phyloP scores from a whole-genome alignment of 2,329 filamentous ascomycete genomes.

The Whalleya microplaca region DNA sequence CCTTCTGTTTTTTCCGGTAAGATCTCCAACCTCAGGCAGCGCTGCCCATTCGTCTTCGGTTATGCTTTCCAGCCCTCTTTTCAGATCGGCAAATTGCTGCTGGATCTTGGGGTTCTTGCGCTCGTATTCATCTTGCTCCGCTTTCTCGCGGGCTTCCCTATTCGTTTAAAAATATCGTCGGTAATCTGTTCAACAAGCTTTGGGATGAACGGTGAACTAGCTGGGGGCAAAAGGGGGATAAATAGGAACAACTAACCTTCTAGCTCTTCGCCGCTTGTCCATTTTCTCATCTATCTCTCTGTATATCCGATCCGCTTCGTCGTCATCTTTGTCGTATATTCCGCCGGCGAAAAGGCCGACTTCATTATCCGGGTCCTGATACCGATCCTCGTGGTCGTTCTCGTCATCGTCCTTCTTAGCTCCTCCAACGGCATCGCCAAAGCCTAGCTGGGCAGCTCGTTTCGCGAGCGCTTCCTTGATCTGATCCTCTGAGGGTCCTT shows the following conservation, averaged over 20 bases:
- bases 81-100: constrained; percentile 95
- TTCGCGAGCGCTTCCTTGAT: constrained; percentile 98
- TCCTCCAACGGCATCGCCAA: constrained; percentile 58
- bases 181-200: constrained; percentile 74
- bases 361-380: constrained; percentile 96
- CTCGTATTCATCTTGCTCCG: constrained; percentile 94
- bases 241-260: constrained; percentile 70
- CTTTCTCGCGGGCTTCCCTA: constrained; percentile 92
- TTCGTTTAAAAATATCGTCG: constrained; percentile 66
- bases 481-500: constrained; percentile 95
- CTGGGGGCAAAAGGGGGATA: constrained; percentile 41
- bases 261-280: constrained; percentile 82
- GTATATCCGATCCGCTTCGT: constrained; percentile 96
- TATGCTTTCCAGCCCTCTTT: constrained; percentile 84
- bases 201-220: constrained; percentile 69
- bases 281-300: constrained; percentile 96
- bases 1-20: constrained; percentile 91
- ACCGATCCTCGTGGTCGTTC: constrained; percentile 78
- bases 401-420: constrained; percentile 74
- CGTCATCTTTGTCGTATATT: constrained; percentile 95
- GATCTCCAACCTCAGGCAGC: constrained; percentile 91
- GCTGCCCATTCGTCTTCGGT: constrained; percentile 97
- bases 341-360: constrained; percentile 93
- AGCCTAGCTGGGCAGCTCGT: constrained; percentile 81
- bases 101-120: constrained; percentile 97